Percentiles rank a stretch among this genome's conserved stretches.
phyloP scores from a whole-genome alignment of 1,139 yeast species.

The Meyerozyma smithsonii region DNA sequence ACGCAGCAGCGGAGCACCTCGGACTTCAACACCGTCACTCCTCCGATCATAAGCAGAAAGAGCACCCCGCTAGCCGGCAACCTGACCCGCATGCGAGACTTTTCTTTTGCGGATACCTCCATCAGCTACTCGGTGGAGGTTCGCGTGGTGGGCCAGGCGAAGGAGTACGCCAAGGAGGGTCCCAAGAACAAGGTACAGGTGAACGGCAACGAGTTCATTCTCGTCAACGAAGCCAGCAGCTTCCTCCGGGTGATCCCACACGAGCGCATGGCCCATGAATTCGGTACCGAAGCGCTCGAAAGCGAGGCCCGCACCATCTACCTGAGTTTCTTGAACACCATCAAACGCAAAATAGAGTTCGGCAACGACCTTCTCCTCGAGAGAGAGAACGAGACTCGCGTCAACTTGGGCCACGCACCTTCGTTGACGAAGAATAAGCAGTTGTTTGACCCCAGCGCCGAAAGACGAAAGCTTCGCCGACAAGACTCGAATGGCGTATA shows the following conservation, averaged over 20 bases:
- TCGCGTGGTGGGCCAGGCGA: slow-evolving; percentile 10
- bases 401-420: slow-evolving; percentile 8
- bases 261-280: slow-evolving; percentile 10
- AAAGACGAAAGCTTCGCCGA: slow-evolving; percentile 2
- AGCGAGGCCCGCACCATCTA: slow-evolving; percentile 13
- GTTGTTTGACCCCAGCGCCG: slow-evolving; percentile 10
- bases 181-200: not conserved
- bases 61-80: not conserved
- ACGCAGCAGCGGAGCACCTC: slow-evolving; percentile 1
- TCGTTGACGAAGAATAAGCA: slow-evolving; percentile 17
- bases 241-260: slow-evolving; percentile 20
- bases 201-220: slow-evolving; percentile 16
- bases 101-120: slow-evolving; percentile 11
- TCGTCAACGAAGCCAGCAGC: slow-evolving; percentile 19
- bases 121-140: slow-evolving; percentile 14
- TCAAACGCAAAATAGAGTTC: slow-evolving; percentile 14
- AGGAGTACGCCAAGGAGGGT: slow-evolving; percentile 6
- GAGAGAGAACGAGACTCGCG: slow-evolving; percentile 1
- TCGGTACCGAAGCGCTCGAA: slow-evolving; percentile 10
- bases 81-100: slow-evolving; percentile 7
- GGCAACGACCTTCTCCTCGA: slow-evolving; percentile 10
- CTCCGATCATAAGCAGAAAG: not conserved
- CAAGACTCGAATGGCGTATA: slow-evolving; percentile 5
- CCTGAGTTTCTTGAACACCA: slow-evolving; percentile 13
- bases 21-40: not conserved